These are phyloP conservation scores for Inonotus hispidus DNA, from an alignment of 1,284 basidiomycete genomes.

Conservation along the genomic window DNA sequence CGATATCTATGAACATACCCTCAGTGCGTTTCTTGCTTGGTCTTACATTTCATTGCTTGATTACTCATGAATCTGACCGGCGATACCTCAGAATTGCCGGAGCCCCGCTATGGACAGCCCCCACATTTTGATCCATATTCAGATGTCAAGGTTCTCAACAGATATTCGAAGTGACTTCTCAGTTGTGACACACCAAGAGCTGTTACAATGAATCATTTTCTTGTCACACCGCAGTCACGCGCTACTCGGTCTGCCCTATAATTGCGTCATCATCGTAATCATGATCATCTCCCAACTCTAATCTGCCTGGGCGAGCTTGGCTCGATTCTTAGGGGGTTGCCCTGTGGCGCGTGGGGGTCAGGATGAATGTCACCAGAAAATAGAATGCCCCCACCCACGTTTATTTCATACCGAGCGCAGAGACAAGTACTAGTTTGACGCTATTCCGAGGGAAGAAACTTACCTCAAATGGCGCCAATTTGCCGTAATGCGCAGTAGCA, in stretches of 20 bases:
- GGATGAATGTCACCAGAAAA: background rate
- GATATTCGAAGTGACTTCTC: constrained; percentile 31
- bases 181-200: background rate
- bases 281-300: too few species aligned
- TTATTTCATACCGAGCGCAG: too few species aligned
- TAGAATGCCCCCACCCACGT: too few species aligned
- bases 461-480: too few species aligned
- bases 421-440: too few species aligned
- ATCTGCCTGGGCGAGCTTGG: background rate
- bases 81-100: constrained; percentile 44
- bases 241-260: too few species aligned
- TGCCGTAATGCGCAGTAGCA: too few species aligned
- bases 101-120: constrained; percentile 62
- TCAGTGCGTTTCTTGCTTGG: constrained; percentile 61
- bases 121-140: constrained; percentile 52
- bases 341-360: too few species aligned
- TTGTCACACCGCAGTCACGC: too few species aligned
- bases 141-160: constrained; percentile 47
- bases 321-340: too few species aligned
- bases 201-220: too few species aligned
- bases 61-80: background rate
- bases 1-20: constrained; percentile 58
- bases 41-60: constrained; percentile 6
- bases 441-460: too few species aligned
- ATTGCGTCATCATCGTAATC: background rate